Evolutionary conservation across 306 rosid genomes (phyloP).

Genomic region (Vachellia collinsii): DNA sequence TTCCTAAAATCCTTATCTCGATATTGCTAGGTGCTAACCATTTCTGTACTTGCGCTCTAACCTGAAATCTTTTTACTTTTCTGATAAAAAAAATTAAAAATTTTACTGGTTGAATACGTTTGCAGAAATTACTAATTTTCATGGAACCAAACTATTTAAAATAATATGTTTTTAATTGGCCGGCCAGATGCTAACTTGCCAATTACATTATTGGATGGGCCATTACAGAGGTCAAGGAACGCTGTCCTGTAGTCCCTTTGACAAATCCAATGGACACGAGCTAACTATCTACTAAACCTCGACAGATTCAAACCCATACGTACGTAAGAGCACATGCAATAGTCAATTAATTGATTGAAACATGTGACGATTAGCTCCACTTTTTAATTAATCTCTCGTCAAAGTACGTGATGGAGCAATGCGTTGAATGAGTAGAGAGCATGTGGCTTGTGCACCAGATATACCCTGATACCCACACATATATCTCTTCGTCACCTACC

Average conservation of each 20-base stretch:
- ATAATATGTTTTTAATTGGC: too few species aligned
- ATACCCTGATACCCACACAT: slow-evolving; percentile 22
- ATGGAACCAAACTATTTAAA: too few species aligned
- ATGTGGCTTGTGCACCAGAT: slow-evolving; percentile 40
- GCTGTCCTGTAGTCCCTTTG: background rate
- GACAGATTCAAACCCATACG: background rate
- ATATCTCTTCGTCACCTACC: slow-evolving; percentile 18
- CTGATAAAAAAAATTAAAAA: too few species aligned
- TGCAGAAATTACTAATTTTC: background rate
- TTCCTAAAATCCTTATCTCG: too few species aligned
- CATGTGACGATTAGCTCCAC: background rate
- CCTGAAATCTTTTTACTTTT: background rate
- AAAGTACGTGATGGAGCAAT: background rate
- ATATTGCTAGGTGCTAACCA: too few species aligned
- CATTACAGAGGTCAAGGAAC: background rate
- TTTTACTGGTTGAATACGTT: background rate
- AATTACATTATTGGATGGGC: background rate
- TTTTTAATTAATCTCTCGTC: too few species aligned
- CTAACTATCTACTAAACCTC: background rate
- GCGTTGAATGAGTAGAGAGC: slow-evolving; percentile 32
- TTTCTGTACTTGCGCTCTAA: too few species aligned
- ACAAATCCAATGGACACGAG: background rate
- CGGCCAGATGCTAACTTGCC: background rate
- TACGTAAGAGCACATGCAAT: background rate
- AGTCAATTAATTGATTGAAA: background rate